phyloP scores from a whole-genome alignment of 2,329 filamentous ascomycete species.

The Fusarium staphyleae region DNA sequence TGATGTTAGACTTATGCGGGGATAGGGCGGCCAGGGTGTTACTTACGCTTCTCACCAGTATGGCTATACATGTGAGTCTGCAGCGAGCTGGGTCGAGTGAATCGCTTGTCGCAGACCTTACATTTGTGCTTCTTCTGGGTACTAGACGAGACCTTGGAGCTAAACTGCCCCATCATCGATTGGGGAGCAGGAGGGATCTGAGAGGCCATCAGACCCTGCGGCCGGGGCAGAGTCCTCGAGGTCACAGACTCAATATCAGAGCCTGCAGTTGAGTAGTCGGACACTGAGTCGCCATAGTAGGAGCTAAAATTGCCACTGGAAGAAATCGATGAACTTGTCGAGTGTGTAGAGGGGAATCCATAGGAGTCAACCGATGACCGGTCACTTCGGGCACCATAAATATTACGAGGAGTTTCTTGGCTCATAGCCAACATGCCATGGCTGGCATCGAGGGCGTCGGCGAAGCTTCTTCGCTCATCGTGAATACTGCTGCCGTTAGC shows the following conservation, averaged over 20 bases:
- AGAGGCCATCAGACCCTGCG: slow-evolving; percentile 67
- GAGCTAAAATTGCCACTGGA: slow-evolving; percentile 79
- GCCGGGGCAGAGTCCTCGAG: slow-evolving; percentile 83
- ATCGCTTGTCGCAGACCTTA: slow-evolving; percentile 98
- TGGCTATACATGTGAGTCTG: slow-evolving; percentile 99
- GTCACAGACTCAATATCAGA: slow-evolving; percentile 84
- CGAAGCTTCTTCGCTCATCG: slow-evolving; percentile 73
- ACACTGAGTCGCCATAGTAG: slow-evolving; percentile 88
- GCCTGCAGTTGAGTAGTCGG: slow-evolving; percentile 89
- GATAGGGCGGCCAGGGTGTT: no score
- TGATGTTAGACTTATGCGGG: no score
- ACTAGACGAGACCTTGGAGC: slow-evolving; percentile 92
- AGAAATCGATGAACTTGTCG: slow-evolving; percentile 89
- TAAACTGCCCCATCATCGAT: slow-evolving; percentile 99
- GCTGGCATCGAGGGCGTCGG: slow-evolving; percentile 89
- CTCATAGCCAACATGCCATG: slow-evolving; percentile 95
- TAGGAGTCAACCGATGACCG: slow-evolving; percentile 85
- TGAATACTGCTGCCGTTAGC: slow-evolving; percentile 33
- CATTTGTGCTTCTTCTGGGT: slow-evolving; percentile 99
- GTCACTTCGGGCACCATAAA: slow-evolving; percentile 75
- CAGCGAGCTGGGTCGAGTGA: slow-evolving; percentile 90
- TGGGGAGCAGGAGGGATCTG: slow-evolving; percentile 82
- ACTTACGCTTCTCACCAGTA: slow-evolving; percentile 96
- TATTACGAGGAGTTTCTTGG: slow-evolving; percentile 90
- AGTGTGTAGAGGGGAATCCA: slow-evolving; percentile 86